Conservation (phyloP, 208 protist genomes). For the Leishmania mexicana region DNA sequence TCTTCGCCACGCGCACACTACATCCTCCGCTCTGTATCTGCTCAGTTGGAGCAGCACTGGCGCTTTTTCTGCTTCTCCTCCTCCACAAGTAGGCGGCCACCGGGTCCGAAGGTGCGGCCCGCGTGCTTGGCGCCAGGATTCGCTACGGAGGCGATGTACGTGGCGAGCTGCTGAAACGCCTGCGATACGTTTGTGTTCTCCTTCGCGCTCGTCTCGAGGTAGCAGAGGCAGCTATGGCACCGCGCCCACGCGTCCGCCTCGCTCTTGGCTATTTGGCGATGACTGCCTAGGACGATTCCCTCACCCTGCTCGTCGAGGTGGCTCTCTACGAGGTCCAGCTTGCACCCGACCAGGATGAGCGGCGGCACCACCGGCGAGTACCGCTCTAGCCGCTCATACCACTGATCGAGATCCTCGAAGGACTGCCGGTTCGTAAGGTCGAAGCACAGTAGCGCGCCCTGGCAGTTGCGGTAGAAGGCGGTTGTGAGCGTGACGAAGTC, state of each 20-base stretch:
- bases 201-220: conserved; percentile 89
- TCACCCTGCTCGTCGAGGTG: conserved; percentile 48
- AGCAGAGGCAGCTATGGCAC: conserved; percentile 73
- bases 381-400: conserved; percentile 73
- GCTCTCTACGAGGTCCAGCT: conserved; percentile 79
- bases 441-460: conserved; percentile 95
- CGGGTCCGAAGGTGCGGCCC: conserved; percentile 26
- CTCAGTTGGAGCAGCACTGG: conserved; percentile 29
- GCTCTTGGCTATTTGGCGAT: conserved; percentile 75
- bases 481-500: conserved; percentile 90
- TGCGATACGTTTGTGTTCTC: conserved; percentile 87
- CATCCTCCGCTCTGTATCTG: background rate
- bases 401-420: conserved; percentile 89
- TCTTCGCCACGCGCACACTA: background rate
- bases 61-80: conserved; percentile 25
- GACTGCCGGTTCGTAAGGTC: conserved; percentile 94
- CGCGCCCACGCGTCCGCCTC: conserved; percentile 87
- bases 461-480: conserved; percentile 93
- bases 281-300: conserved; percentile 77
- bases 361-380: conserved; percentile 71
- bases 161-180: conserved; percentile 86
- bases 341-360: conserved; percentile 87
- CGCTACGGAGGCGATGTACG: conserved; percentile 57
- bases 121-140: conserved; percentile 32
- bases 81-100: conserved; percentile 27